phyloP scores from a whole-genome alignment of 345 rosid genomes.

The Gossypium raimondii region DNA sequence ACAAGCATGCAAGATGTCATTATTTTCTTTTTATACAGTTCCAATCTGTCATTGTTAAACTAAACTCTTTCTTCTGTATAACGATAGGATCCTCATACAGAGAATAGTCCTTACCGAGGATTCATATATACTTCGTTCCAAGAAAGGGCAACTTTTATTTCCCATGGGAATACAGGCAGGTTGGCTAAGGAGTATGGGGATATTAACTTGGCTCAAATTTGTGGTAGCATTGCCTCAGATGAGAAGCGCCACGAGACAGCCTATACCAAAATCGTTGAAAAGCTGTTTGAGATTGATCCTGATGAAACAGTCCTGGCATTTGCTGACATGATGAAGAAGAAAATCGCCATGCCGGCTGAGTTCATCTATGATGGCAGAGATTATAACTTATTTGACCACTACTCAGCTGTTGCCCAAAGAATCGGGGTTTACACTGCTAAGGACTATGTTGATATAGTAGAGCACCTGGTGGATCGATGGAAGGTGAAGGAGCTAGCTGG shows the following conservation, averaged over 20 bases:
- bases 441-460: slow-evolving; percentile 83
- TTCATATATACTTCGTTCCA: slow-evolving; percentile 90
- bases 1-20: neutral
- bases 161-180: slow-evolving; percentile 91
- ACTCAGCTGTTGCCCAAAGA: slow-evolving; percentile 77
- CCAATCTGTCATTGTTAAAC: neutral
- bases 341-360: slow-evolving; percentile 92
- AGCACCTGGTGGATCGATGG: slow-evolving; percentile 81
- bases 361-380: slow-evolving; percentile 76
- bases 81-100: slow-evolving; percentile 68
- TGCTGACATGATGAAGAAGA: slow-evolving; percentile 96
- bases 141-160: slow-evolving; percentile 92
- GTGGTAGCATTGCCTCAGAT: slow-evolving; percentile 82
- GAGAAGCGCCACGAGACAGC: slow-evolving; percentile 96
- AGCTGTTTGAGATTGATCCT: slow-evolving; percentile 84
- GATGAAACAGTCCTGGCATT: slow-evolving; percentile 65
- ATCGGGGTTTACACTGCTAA: slow-evolving; percentile 79
- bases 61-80: neutral
- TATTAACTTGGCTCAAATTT: slow-evolving; percentile 69
- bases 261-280: slow-evolving; percentile 79
- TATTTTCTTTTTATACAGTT: neutral
- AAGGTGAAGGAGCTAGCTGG: slow-evolving; percentile 55
- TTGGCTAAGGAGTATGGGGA: slow-evolving; percentile 83
- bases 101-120: slow-evolving; percentile 81
- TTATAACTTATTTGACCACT: slow-evolving; percentile 67